Percentiles rank a stretch among this genome's conserved stretches.
These are phyloP conservation scores for Rhodocollybia butyracea DNA, from an alignment of 768 basidiomycete genomes.

Conservation along the genomic window DNA sequence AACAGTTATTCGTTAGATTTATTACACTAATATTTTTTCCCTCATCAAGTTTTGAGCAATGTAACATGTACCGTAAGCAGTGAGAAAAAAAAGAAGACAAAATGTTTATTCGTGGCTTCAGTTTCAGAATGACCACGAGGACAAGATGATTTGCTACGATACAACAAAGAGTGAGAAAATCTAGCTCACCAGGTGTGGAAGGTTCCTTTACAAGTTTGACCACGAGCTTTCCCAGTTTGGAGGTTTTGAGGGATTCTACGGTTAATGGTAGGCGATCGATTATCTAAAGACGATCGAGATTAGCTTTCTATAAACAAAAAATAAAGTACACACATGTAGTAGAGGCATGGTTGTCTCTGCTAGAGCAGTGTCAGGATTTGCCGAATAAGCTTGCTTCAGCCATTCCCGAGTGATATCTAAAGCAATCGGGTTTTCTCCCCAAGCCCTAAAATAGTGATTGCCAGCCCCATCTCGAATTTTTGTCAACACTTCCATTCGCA, in stretches of 20 bases:
- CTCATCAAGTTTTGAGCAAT: slow-evolving; percentile 19
- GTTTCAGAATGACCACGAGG: background rate
- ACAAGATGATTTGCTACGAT: slow-evolving; percentile 1
- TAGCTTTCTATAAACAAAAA: slow-evolving; percentile 3
- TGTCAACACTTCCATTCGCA: slow-evolving; percentile 72
- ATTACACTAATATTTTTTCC: slow-evolving; percentile 30
- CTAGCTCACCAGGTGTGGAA: slow-evolving; percentile 71
- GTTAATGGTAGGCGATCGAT: slow-evolving; percentile 81
- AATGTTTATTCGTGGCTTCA: slow-evolving; percentile 4
- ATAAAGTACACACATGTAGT: slow-evolving; percentile 64
- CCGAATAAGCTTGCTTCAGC: slow-evolving; percentile 67
- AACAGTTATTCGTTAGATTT: slow-evolving; percentile 64
- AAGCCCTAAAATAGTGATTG: slow-evolving; percentile 84
- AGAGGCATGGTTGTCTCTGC: slow-evolving; percentile 84
- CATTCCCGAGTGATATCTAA: slow-evolving; percentile 81
- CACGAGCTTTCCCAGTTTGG: slow-evolving; percentile 79
- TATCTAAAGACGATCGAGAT: slow-evolving; percentile 45
- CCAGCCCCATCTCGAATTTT: slow-evolving; percentile 82
- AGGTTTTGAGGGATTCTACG: slow-evolving; percentile 60
- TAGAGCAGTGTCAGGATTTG: slow-evolving; percentile 49
- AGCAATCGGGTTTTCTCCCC: slow-evolving; percentile 72
- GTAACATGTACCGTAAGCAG: slow-evolving; percentile 22
- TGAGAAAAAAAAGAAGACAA: slow-evolving; percentile 23
- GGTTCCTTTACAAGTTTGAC: slow-evolving; percentile 75
- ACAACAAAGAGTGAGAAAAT: slow-evolving; percentile 12